These are phyloP conservation scores for Rhizoctonia solani DNA, from an alignment of 1,284 basidiomycete genomes.

Conservation along the genomic window DNA sequence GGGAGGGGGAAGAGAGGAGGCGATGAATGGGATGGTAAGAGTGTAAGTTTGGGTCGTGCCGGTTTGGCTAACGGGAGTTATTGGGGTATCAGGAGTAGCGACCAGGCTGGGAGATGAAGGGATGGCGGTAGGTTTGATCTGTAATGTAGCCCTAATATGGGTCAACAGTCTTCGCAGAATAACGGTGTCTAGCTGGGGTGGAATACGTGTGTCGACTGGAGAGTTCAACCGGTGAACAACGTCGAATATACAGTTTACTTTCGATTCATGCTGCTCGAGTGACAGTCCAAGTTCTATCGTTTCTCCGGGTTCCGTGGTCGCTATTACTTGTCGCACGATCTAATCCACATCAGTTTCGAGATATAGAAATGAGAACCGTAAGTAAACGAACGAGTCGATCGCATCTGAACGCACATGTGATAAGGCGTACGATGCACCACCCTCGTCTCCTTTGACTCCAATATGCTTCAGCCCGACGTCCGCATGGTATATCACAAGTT, in stretches of 20 bases:
- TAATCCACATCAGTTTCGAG: slow-evolving; percentile 48
- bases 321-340: slow-evolving; percentile 84
- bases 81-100: slow-evolving; percentile 55
- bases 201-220: no score
- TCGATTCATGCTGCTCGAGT: slow-evolving; percentile 46
- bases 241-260: slow-evolving; percentile 57
- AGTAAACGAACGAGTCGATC: no score
- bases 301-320: slow-evolving; percentile 69
- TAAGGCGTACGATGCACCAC: slow-evolving; percentile 76
- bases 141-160: slow-evolving; percentile 67
- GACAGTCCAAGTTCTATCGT: slow-evolving; percentile 89
- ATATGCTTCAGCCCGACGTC: slow-evolving; percentile 84
- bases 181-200: slow-evolving; percentile 64
- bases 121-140: no score
- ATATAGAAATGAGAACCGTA: background rate
- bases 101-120: background rate
- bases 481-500: slow-evolving; percentile 85
- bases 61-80: no score
- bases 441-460: slow-evolving; percentile 81
- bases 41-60: slow-evolving; percentile 46
- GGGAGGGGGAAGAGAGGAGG: slow-evolving; percentile 46
- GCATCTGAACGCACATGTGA: slow-evolving; percentile 86
- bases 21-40: slow-evolving; percentile 46
- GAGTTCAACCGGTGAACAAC: slow-evolving; percentile 54
- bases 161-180: slow-evolving; percentile 68